Base-by-base conservation (phyloP, 2,329 filamentous ascomycete species). In the Colletotrichum euphorbiae region DNA sequence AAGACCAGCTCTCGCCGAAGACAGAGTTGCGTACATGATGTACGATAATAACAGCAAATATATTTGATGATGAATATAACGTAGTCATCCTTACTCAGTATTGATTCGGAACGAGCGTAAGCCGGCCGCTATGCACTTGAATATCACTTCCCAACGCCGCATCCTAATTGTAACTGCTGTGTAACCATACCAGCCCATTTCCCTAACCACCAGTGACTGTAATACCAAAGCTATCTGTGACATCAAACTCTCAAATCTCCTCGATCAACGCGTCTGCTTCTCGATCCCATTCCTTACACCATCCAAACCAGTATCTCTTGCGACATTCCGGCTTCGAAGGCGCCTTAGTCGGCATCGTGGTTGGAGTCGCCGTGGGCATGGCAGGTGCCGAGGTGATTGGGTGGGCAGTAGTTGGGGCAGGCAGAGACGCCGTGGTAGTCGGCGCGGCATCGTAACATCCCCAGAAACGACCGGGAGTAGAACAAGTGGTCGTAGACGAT, bases 381-480 rank as follows among this genome's bases (percentile, higher is more conserved):
- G 77, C 77, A 4, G 81, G 75, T 6, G 74, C 72, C n/a, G 73
- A 70, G 2, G 77, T 77, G 40, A 77, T 75, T 1, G 74, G 69
- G 11, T 75, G 75, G 3, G 69, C 62, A 1, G 77, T 73, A 2
- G 72, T 50, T 2, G 72, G 7, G 15, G 40, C 51, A 38, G 56
- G 62, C 8, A 67, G 13, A 9, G 64, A 43, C 15, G 57, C 56
- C 28, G 73, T 72, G 21, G 73, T 72, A 19, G 75, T 75, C 3
- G 80, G 76, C 2, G 76, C 74, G 17, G 77, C 62, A 73, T 85
- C 80, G 71, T 80, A 76, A 72, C 87, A 89, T 4, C 87, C 87
- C 83, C 85, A 88, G 74, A 89, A 86, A 51, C 80, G 75, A 4
- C 87, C 87, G 1, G 87, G 87, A 2, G 81, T 84, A 58, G 82